Conservation (phyloP, 1,284 basidiomycete species). For the Phellinidium pouzarii region DNA sequence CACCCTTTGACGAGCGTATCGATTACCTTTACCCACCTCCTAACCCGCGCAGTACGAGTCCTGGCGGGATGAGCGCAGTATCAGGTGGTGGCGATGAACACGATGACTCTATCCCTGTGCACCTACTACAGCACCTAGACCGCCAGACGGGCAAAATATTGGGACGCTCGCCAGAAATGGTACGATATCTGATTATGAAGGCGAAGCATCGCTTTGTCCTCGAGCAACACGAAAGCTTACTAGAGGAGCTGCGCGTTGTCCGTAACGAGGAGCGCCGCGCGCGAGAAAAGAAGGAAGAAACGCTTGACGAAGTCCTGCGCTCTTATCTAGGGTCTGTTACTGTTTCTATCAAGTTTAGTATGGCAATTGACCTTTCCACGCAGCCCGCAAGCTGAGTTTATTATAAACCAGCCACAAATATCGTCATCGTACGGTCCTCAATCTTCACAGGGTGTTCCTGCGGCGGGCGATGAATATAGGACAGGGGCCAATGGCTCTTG, state of each 20-base stretch:
- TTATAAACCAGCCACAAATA: constrained; percentile 13
- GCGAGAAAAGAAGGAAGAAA: constrained; percentile 47
- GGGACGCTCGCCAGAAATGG: constrained; percentile 54
- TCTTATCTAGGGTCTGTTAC: constrained; percentile 43
- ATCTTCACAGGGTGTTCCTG: background rate
- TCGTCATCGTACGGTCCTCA: background rate
- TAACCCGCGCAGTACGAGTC: constrained; percentile 11
- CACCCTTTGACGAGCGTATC: constrained; percentile 12
- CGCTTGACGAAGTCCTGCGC: constrained; percentile 46
- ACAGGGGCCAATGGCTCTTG: constrained; percentile 2
- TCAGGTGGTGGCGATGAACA: constrained; percentile 25
- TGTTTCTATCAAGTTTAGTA: constrained; percentile 3
- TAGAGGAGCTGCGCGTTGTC: constrained; percentile 54
- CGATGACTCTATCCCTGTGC: constrained; percentile 39
- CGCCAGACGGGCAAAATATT: constrained; percentile 50
- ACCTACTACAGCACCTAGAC: constrained; percentile 42
- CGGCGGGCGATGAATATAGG: background rate
- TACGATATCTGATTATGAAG: constrained; percentile 71
- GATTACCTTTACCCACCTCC: constrained; percentile 10
- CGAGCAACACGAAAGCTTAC: constrained; percentile 52
- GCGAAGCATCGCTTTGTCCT: constrained; percentile 62
- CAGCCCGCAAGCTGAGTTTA: constrained; percentile 15
- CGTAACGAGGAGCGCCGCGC: constrained; percentile 46
- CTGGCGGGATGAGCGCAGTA: constrained; percentile 22
- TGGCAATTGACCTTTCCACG: background rate